Conservation (phyloP, 1,284 basidiomycete genomes). For the Fomes fomentarius region DNA sequence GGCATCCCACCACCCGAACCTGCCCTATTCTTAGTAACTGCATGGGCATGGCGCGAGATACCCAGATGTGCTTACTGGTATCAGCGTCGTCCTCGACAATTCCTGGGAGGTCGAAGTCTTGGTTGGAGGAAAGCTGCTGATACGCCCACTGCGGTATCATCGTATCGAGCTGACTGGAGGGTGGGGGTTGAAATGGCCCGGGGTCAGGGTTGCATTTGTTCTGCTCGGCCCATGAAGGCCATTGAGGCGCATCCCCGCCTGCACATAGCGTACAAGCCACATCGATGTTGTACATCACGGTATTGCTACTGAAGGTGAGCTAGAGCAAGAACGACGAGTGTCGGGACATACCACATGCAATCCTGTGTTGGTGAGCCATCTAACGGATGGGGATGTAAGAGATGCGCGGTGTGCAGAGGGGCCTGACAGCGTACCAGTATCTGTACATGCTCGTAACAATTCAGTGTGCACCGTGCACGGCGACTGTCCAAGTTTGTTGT, state of each 20-base stretch:
- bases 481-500: slow-evolving; percentile 19
- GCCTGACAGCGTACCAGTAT: slow-evolving; percentile 2
- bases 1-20: neutral
- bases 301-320: slow-evolving; percentile 13
- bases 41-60: neutral
- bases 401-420: too few species aligned
- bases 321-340: neutral
- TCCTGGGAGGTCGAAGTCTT: slow-evolving; percentile 14
- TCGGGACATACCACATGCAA: slow-evolving; percentile 18
- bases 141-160: slow-evolving; percentile 18
- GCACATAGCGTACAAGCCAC: slow-evolving; percentile 18
- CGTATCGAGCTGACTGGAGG: neutral
- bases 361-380: neutral
- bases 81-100: neutral
- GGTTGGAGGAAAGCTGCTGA: slow-evolving; percentile 7
- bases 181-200: slow-evolving; percentile 5
- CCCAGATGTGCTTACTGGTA: neutral
- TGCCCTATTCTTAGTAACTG: neutral
- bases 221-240: slow-evolving; percentile 6
- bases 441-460: slow-evolving; percentile 12
- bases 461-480: slow-evolving; percentile 15
- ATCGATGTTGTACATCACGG: slow-evolving; percentile 19
- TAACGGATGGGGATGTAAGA: neutral
- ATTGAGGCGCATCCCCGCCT: neutral
- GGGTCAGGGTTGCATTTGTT: slow-evolving; percentile 8